These are phyloP conservation scores for Annulohypoxylon bovei DNA, from an alignment of 495 filamentous ascomycete species.

Conservation along the genomic window DNA sequence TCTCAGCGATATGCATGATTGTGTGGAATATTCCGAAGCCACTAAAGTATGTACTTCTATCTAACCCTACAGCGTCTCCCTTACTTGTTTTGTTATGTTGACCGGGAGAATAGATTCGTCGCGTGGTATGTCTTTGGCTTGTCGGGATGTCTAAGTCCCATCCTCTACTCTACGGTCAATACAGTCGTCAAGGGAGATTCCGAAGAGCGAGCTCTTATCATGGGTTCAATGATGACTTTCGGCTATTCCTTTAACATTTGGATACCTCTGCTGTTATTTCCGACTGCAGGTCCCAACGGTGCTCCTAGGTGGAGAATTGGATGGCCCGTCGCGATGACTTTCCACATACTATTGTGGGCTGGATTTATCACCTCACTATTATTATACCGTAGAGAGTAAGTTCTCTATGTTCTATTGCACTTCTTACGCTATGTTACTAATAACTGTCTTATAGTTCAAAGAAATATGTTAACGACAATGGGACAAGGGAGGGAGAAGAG, in stretches of 20 bases:
- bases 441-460: slow-evolving; percentile 3
- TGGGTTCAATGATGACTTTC: slow-evolving; percentile 62
- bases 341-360: slow-evolving; percentile 55
- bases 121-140: slow-evolving; percentile 59
- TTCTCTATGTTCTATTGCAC: not conserved
- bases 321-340: slow-evolving; percentile 55
- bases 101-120: slow-evolving; percentile 47
- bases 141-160: slow-evolving; percentile 55
- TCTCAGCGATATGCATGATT: slow-evolving; percentile 57
- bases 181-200: slow-evolving; percentile 58
- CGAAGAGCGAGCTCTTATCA: slow-evolving; percentile 58
- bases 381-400: slow-evolving; percentile 49
- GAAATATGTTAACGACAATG: not conserved
- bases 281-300: slow-evolving; percentile 55
- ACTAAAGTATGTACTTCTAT: slow-evolving; percentile 48
- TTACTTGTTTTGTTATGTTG: not conserved
- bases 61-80: not conserved
- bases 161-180: slow-evolving; percentile 60
- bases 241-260: slow-evolving; percentile 61
- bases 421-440: not conserved
- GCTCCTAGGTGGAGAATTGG: slow-evolving; percentile 58
- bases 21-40: slow-evolving; percentile 57
- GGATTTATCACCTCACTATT: slow-evolving; percentile 53
- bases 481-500: not conserved
- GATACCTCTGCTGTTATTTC: slow-evolving; percentile 57